Evolutionary conservation across 192 early-diverging fungal species (phyloP).

Genomic region (Podila minutissima): DNA sequence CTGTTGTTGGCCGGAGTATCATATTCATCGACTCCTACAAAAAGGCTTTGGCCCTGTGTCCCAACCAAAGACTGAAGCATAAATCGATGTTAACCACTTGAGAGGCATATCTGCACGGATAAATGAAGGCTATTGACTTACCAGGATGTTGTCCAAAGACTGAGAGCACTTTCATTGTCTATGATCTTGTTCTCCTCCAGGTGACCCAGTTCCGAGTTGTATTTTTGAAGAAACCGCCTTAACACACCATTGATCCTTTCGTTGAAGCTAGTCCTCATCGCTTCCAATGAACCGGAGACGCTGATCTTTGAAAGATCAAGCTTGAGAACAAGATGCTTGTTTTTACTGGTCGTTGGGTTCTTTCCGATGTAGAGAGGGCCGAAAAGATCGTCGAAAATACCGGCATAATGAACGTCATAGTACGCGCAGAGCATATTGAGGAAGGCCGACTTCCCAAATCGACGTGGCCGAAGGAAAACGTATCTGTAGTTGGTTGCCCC

Average conservation of each 20-base stretch:
- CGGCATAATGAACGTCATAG: conserved; percentile 43
- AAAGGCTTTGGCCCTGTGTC: conserved; percentile 31
- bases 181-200: conserved; percentile 18
- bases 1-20: conserved; percentile 47
- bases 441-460: conserved; percentile 44
- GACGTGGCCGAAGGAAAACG: conserved; percentile 33
- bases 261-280: conserved; percentile 18
- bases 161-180: conserved; percentile 9
- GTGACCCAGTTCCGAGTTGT: conserved; percentile 14
- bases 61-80: conserved; percentile 31
- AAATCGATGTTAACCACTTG: conserved; percentile 21
- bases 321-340: conserved; percentile 49
- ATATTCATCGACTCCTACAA: conserved; percentile 51
- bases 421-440: conserved; percentile 46
- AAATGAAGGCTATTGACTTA: conserved; percentile 17
- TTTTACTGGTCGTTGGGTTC: conserved; percentile 35
- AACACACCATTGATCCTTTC: conserved; percentile 20
- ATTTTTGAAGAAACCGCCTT: conserved; percentile 15
- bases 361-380: conserved; percentile 50
- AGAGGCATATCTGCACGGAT: background rate
- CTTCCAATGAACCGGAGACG: conserved; percentile 15
- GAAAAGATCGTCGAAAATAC: conserved; percentile 42
- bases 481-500: conserved; percentile 24
- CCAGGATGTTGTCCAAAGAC: conserved; percentile 17
- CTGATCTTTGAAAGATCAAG: conserved; percentile 44